A percentile compares a stretch with the other conserved stretches of the same genome.
phyloP scores from a whole-genome alignment of 495 filamentous ascomycete species.

The Penicillium soppii region DNA sequence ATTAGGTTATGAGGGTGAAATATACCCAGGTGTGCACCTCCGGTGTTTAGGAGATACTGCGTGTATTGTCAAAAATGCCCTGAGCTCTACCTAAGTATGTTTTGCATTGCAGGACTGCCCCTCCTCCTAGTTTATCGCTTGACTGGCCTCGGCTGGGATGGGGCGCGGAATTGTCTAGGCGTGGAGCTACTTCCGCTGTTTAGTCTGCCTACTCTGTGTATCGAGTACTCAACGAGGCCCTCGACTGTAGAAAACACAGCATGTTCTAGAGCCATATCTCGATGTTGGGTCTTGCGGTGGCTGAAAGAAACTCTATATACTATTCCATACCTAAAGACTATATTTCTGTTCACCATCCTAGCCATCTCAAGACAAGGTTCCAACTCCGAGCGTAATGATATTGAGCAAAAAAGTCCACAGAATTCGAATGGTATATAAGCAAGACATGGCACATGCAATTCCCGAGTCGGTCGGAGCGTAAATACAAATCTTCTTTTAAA shows the following conservation, averaged over 20 bases:
- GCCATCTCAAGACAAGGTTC: constrained; percentile 4
- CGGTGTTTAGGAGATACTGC: neutral
- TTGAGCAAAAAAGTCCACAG: constrained; percentile 19
- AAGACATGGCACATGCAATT: constrained; percentile 33
- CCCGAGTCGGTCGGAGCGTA: constrained; percentile 14
- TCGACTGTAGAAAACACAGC: too few relatives aligned
- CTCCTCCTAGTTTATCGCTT: constrained; percentile 6
- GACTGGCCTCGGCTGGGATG: constrained; percentile 13
- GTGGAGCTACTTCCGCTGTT: constrained; percentile 10
- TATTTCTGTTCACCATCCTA: constrained; percentile 8
- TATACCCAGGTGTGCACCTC: too few relatives aligned
- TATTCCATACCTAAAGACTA: constrained; percentile 4
- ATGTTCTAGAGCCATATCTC: too few relatives aligned
- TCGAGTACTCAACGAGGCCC: too few relatives aligned
- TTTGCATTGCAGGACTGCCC: constrained; percentile 26
- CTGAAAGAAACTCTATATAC: constrained; percentile 3
- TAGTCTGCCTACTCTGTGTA: too few relatives aligned
- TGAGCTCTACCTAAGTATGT: constrained; percentile 11
- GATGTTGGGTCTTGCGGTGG: too few relatives aligned
- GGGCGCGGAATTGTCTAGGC: constrained; percentile 23
- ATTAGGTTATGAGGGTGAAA: neutral
- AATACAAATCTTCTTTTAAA: constrained; percentile 32
- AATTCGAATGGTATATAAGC: constrained; percentile 32
- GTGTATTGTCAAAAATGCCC: neutral
- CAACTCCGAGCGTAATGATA: constrained; percentile 11